Evolutionary conservation across 257 asterid species (phyloP).

Genomic region (Galeopsis tetrahit): DNA sequence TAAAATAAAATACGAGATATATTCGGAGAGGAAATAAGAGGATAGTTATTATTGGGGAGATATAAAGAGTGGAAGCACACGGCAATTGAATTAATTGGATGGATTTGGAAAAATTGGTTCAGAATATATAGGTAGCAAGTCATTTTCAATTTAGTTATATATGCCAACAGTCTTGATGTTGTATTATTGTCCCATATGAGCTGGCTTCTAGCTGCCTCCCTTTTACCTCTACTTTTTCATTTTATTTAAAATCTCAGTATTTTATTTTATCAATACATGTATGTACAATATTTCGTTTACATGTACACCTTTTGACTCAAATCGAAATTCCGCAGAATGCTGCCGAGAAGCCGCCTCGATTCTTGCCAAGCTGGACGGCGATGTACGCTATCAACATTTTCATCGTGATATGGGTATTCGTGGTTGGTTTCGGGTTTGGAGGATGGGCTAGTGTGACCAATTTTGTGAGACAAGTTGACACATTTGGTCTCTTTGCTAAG

Average conservation of each 20-base stretch:
- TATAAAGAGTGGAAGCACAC: conserved; percentile 35
- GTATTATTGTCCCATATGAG: conserved; percentile 56
- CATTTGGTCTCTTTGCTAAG: conserved; percentile 94
- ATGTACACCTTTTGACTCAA: not conserved
- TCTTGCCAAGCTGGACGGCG: conserved; percentile 85
- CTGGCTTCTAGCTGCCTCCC: conserved; percentile 45
- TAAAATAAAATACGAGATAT: not conserved
- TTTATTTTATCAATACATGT: not conserved
- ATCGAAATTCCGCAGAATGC: conserved; percentile 61
- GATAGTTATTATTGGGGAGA: conserved; percentile 9
- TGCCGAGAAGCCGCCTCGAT: conserved; percentile 89
- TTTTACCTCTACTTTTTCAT: conserved; percentile 18
- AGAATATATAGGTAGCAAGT: conserved; percentile 58
- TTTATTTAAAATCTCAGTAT: not conserved
- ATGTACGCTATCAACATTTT: conserved; percentile 76
- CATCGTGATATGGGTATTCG: conserved; percentile 68
- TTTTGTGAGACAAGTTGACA: conserved; percentile 74
- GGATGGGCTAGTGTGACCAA: conserved; percentile 98
- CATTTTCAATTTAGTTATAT: conserved; percentile 75
- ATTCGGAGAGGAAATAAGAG: not conserved
- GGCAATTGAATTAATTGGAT: conserved; percentile 54
- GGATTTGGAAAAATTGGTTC: conserved; percentile 55
- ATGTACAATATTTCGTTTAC: not conserved
- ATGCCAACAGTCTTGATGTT: conserved; percentile 41
- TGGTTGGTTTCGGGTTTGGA: conserved; percentile 95